Evolutionary conservation across 2,329 filamentous ascomycete genomes (phyloP), one percentile per base, ranked within the genome.

Genomic region (Zelopaecilomyces penicillatus): DNA sequence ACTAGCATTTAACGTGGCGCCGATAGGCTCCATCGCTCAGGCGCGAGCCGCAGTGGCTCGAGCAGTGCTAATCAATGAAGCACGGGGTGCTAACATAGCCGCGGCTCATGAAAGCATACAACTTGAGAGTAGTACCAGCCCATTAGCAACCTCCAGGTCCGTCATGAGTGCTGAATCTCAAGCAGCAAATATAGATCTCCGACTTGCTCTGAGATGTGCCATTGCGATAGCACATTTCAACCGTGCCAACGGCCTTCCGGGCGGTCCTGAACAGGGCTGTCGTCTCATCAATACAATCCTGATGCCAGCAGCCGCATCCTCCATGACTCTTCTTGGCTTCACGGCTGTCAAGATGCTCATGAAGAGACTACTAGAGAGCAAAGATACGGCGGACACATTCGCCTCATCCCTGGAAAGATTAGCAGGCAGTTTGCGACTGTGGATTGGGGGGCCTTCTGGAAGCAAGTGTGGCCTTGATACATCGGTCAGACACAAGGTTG

Each of bases 1-100:
- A 1, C 71, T 87, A 31, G 87, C 90, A 2, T 72, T 87, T 50
- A 75, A 77, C 46, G 76, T 81, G 6, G 87, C 90, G 1, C 91
- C 91, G 1, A 80, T 84, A 33, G 85, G 85, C 9, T 95, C 88
- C 1, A 78, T 80, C 26, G 83, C 86, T 11, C 78, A 80, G 49
- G 66, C 75, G 11, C 77, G 78, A 31, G 78, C 76, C 26, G 65
- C 81, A 2, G 70, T 82, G 30, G 74, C 79, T 3, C 75, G 75
- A 26, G 78, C 80, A 4, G 67, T 82, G 12, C 62, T 83, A 11
- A 61, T 73, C 28, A 65, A 75, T 28, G 69, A 76, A 52, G 72
- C 71, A 45, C 75, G 76, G 36, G 75, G 71, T 35, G 63, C 67
- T 34, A 75, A 75, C 53, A 82, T 83, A 41, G 74, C 74, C 33